phyloP scores from a whole-genome alignment of 306 rosid species.

The Lablab purpureus region DNA sequence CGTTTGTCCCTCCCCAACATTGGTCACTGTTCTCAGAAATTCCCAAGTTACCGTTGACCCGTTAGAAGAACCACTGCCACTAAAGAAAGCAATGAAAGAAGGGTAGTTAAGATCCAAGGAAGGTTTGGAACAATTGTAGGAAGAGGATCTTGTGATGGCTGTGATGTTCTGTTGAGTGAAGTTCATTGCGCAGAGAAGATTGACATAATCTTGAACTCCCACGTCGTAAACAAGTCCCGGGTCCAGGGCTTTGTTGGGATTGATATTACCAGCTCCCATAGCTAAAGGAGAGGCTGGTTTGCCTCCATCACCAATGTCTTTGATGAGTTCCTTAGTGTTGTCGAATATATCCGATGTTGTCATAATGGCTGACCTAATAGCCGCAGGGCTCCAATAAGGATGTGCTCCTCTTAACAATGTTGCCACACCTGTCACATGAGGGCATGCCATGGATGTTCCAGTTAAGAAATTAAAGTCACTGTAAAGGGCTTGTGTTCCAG shows the following conservation, averaged over 20 bases:
- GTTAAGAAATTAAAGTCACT: conserved; percentile 54
- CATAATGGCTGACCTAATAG: conserved; percentile 81
- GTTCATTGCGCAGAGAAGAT: conserved; percentile 72
- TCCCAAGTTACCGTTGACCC: conserved; percentile 16
- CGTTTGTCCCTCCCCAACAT: conserved; percentile 56
- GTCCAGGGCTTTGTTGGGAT: conserved; percentile 71
- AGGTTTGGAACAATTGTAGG: conserved; percentile 44
- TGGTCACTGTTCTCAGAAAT: conserved; percentile 63
- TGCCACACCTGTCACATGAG: conserved; percentile 69
- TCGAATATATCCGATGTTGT: conserved; percentile 67
- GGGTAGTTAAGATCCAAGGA: conserved; percentile 58
- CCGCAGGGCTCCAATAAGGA: conserved; percentile 77
- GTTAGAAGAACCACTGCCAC: conserved; percentile 9
- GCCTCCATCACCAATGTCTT: conserved; percentile 53
- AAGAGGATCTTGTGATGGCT: conserved; percentile 52
- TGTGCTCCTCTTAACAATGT: conserved; percentile 63
- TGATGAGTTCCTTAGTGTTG: conserved; percentile 50
- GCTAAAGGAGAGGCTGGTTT: conserved; percentile 63
- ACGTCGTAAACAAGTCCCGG: conserved; percentile 43
- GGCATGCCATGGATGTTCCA: conserved; percentile 90
- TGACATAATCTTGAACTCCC: conserved; percentile 57
- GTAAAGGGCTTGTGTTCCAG: neutral
- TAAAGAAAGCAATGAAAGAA: conserved; percentile 65
- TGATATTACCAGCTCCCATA: neutral
- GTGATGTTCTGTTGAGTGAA: conserved; percentile 52